Evolutionary conservation across 2,329 filamentous ascomycete genomes (phyloP).

Genomic region (Cladosporium oxysporum): DNA sequence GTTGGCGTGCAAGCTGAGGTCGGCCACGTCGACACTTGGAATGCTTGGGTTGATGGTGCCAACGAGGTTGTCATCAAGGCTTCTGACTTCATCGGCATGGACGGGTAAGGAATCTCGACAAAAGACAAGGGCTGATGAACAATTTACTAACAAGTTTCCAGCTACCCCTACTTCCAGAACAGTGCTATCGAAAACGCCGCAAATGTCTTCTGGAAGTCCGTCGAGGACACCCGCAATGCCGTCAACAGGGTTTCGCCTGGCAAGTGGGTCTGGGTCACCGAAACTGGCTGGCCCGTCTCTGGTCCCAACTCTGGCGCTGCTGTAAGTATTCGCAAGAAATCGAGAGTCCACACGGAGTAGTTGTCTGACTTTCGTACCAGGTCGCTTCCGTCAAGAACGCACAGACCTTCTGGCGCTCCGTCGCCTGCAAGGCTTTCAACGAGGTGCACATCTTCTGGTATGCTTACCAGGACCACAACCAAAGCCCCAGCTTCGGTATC

Average conservation of each 20-base stretch:
- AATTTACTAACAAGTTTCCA: slow-evolving; percentile 3
- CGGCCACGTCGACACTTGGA: slow-evolving; percentile 66
- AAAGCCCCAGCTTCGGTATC: slow-evolving; percentile 44
- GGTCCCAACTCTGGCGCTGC: slow-evolving; percentile 59
- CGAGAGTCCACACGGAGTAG: no score
- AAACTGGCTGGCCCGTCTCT: slow-evolving; percentile 59
- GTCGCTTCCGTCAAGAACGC: slow-evolving; percentile 60
- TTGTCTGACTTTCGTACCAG: neutral
- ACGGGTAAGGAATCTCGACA: slow-evolving; percentile 45
- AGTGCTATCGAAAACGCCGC: slow-evolving; percentile 58
- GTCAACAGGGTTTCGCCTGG: slow-evolving; percentile 46
- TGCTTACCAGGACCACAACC: slow-evolving; percentile 56
- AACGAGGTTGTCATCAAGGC: slow-evolving; percentile 63
- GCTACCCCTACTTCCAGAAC: slow-evolving; percentile 66
- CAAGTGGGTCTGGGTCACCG: slow-evolving; percentile 40
- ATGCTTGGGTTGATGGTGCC: slow-evolving; percentile 53
- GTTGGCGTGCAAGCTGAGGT: slow-evolving; percentile 52
- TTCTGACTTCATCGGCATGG: slow-evolving; percentile 65
- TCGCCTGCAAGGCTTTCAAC: slow-evolving; percentile 61
- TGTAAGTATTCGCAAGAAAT: neutral
- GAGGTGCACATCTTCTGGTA: slow-evolving; percentile 62
- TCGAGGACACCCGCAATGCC: slow-evolving; percentile 41
- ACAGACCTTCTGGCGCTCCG: slow-evolving; percentile 60
- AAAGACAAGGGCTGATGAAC: neutral
- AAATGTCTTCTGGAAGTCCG: slow-evolving; percentile 53